Evolutionary conservation across 495 filamentous ascomycete species (phyloP), one percentile per base, ranked within the genome.

Genomic region (Pseudomonodictys pantanalensis): DNA sequence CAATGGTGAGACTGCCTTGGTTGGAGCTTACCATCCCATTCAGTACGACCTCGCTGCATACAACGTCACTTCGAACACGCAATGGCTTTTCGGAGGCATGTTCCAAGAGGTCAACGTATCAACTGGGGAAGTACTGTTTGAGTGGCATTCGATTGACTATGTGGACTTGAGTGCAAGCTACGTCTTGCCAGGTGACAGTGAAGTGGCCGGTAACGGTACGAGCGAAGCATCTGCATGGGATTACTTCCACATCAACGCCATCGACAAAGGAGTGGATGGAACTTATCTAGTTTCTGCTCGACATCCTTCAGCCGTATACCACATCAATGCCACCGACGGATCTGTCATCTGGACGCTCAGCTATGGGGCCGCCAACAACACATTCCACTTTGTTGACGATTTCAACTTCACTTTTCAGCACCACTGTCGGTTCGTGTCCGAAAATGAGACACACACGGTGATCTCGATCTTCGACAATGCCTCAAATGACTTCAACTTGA

Each of bases 401-500:
- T n/a, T 46, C 1, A 8, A 54, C 15, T 64, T 60, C 38, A 30
- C 46, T 1, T 42, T 23, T 41, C 60, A 64, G 26, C 60, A 58
- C 30, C 23, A 64, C 49, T 54, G 54, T 15, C 39, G 17, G 8
- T 61, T 47, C 15, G 1, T 47, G 12, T 74, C 64, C 23, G 78
- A 84, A 62, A 49, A 48, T 29, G 15, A 28, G 7, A 54, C 26
- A 1, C 46, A 58, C 29, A 64, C 46, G 2, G 33, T 47, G 3
- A 57, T 58, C 22, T 57, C 53, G 12, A 33, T 64, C 17, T 64
- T 64, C 17, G 60, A 64, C 30, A 64, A 64, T 41, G 54, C 41
- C 5, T 77, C 68, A 55, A 81, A 81, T 51, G 75, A 73, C 4
- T 77, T 71, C 62, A 81, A 79, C 64, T 69, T 63, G 41, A 78